Evolutionary conservation across 2,329 filamentous ascomycete genomes (phyloP).

Genomic region (Hypoxylon sp.): DNA sequence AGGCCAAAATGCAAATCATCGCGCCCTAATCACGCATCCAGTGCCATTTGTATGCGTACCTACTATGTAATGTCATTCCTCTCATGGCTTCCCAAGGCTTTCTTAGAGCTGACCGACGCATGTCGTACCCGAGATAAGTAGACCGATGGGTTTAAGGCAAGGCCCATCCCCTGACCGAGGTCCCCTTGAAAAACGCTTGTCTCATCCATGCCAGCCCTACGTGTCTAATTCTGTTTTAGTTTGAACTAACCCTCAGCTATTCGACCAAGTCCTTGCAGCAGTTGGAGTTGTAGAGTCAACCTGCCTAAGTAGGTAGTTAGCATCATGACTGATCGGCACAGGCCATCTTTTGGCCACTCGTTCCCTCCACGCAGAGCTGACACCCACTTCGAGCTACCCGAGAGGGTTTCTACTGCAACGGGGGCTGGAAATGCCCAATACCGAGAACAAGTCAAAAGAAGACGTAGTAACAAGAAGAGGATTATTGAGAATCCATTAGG

Average conservation of each 20-base stretch:
- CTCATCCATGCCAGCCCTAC: slow-evolving; percentile 1
- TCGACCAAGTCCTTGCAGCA: slow-evolving; percentile 2
- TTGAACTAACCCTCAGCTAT: background rate
- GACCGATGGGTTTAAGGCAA: slow-evolving; percentile 8
- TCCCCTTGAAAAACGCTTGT: slow-evolving; percentile 8
- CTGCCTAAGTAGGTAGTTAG: too few relatives aligned
- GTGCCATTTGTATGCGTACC: background rate
- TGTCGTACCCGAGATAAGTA: slow-evolving; percentile 1
- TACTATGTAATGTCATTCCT: slow-evolving; percentile 20
- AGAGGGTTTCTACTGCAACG: slow-evolving; percentile 6
- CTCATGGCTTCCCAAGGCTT: slow-evolving; percentile 20
- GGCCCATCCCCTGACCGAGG: slow-evolving; percentile 11
- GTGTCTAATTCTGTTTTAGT: slow-evolving; percentile 6
- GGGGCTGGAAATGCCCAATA: slow-evolving; percentile 35
- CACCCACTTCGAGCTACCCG: slow-evolving; percentile 26
- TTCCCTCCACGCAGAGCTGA: slow-evolving; percentile 18
- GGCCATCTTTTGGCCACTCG: slow-evolving; percentile 14
- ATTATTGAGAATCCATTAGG: slow-evolving; percentile 55
- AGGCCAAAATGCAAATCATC: background rate
- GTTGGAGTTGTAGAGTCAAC: background rate
- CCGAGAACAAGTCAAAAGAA: slow-evolving; percentile 43
- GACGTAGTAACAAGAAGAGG: slow-evolving; percentile 51
- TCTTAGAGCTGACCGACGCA: slow-evolving; percentile 17
- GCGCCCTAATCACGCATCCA: background rate
- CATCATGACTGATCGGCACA: slow-evolving; percentile 30